A percentile compares a stretch with the other conserved stretches of the same genome.
Evolutionary conservation across 768 basidiomycete genomes (phyloP).

Genomic region (Russula lepida): DNA sequence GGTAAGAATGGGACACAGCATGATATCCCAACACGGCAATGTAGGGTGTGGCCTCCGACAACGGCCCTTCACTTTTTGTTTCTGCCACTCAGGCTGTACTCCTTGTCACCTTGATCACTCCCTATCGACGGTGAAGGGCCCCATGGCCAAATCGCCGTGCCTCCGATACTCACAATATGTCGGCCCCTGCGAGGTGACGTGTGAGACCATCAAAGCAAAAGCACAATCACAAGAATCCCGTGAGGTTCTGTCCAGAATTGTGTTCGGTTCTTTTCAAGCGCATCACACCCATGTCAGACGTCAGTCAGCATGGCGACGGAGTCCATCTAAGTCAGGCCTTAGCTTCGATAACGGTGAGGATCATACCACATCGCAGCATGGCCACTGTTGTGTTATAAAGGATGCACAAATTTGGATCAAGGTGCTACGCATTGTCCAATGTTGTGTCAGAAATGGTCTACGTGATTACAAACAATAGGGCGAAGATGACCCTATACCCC

Average conservation of each 20-base stretch:
- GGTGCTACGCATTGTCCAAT: background rate
- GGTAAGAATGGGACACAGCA: background rate
- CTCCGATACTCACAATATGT: no score
- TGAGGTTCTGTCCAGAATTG: no score
- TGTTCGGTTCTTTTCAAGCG: no score
- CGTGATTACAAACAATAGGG: conserved; percentile 4
- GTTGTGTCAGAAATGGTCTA: background rate
- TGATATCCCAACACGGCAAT: no score
- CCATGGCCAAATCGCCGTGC: no score
- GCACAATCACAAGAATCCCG: no score
- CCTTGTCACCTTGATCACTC: background rate
- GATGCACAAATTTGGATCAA: background rate
- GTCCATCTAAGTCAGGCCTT: background rate
- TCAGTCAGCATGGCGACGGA: background rate
- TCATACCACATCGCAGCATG: background rate
- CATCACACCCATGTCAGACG: no score
- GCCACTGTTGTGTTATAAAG: background rate
- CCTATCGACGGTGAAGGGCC: no score
- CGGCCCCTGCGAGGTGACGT: background rate
- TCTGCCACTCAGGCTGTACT: no score
- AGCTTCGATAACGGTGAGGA: background rate
- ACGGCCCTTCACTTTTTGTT: no score
- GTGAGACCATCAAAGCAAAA: no score
- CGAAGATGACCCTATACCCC: background rate
- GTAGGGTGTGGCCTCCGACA: no score